Conservation (phyloP, 345 rosid species). For the Raphanus raphanistrum region DNA sequence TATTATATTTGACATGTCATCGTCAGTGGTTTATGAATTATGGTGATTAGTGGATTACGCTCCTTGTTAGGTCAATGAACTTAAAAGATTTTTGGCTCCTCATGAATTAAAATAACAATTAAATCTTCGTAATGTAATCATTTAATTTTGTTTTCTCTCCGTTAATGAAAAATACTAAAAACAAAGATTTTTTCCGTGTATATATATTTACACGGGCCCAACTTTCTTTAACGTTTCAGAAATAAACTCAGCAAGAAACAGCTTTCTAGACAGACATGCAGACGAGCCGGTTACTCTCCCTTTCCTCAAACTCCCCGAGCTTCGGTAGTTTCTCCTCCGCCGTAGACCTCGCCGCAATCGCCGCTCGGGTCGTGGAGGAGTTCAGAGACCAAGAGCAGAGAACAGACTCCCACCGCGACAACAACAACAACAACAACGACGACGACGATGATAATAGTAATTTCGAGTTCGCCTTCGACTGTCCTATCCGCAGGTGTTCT, state of each 20-base stretch:
- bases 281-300: constrained; percentile 44
- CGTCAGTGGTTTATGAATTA: background rate
- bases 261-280: constrained; percentile 36
- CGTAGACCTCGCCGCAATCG: constrained; percentile 50
- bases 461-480: constrained; percentile 53
- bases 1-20: constrained; percentile 1
- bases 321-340: constrained; percentile 44
- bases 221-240: background rate
- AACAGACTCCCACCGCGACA: constrained; percentile 17
- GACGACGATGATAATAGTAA: constrained; percentile 19
- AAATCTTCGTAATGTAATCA: background rate
- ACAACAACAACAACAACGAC: background rate
- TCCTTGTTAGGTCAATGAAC: constrained; percentile 5
- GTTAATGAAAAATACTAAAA: background rate
- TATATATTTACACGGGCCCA: constrained; percentile 24
- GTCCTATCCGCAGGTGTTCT: constrained; percentile 31
- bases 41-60: constrained; percentile 15
- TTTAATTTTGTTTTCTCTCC: constrained; percentile 20
- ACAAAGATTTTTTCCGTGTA: background rate
- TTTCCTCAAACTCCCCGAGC: constrained; percentile 48
- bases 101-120: constrained; percentile 5
- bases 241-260: background rate
- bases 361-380: constrained; percentile 51
- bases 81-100: constrained; percentile 21
- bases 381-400: constrained; percentile 32